Evolutionary conservation across 1,139 yeast genomes (phyloP).

Genomic region (Zygoascus sp.): DNA sequence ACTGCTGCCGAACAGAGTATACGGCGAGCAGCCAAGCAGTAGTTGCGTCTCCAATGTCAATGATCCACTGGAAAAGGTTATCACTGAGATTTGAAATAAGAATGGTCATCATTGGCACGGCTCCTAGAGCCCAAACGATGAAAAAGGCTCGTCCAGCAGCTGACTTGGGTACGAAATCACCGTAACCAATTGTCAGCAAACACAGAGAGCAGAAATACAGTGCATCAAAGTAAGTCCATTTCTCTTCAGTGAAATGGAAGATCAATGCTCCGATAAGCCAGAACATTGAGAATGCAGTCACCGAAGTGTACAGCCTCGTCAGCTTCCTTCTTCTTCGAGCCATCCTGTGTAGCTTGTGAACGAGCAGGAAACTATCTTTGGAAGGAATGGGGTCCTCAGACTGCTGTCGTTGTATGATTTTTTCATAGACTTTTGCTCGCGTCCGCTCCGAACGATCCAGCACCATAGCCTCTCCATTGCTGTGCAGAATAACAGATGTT

Average conservation of each 20-base stretch:
- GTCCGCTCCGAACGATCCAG: slow-evolving; percentile 24
- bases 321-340: slow-evolving; percentile 36
- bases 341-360: slow-evolving; percentile 45
- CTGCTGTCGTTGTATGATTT: slow-evolving; percentile 12
- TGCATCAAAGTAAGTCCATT: slow-evolving; percentile 65
- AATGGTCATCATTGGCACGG: slow-evolving; percentile 84
- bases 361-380: slow-evolving; percentile 47
- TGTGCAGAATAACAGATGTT: slow-evolving; percentile 54
- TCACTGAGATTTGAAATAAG: slow-evolving; percentile 71
- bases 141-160: slow-evolving; percentile 69
- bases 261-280: slow-evolving; percentile 71
- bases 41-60: slow-evolving; percentile 16
- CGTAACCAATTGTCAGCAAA: slow-evolving; percentile 79
- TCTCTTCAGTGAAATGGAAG: slow-evolving; percentile 49
- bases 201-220: slow-evolving; percentile 72
- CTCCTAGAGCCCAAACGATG: slow-evolving; percentile 71
- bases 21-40: slow-evolving; percentile 20
- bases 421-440: slow-evolving; percentile 18
- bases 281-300: slow-evolving; percentile 49
- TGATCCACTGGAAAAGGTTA: slow-evolving; percentile 39
- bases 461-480: slow-evolving; percentile 51
- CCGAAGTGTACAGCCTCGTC: slow-evolving; percentile 40
- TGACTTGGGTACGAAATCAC: slow-evolving; percentile 61
- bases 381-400: slow-evolving; percentile 28
- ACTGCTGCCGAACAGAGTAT: slow-evolving; percentile 17